Evolutionary conservation across 1,284 basidiomycete species (phyloP), one percentile per base, ranked within the genome.

Genomic region (Ceratorhiza oryzae-sativae): DNA sequence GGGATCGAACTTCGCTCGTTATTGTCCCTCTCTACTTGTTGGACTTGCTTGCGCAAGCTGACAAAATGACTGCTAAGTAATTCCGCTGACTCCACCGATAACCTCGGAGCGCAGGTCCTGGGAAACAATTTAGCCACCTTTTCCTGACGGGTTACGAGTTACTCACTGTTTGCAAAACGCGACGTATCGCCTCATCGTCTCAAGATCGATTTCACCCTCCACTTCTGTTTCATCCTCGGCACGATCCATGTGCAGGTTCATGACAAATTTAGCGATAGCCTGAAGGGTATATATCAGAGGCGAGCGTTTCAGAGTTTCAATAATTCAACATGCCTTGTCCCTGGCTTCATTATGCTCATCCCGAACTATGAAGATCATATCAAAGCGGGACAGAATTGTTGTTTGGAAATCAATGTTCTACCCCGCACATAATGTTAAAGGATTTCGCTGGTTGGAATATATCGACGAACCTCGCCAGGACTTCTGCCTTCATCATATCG

Each of bases 361-460:
- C 80, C 94, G 96, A 76, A 99, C 93, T 77, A 99, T 97, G 83
- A 99, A 99, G 78, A 99, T 99, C 97, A 99, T 98, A 79, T 99
- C 97, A 81, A 99, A 99, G 74, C 97, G 91, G 67, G 95, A 98
- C 81, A 99, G 81, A 78, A 99, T 98, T 0, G 97, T 99, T 1
- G 97, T 98, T 82, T 98, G 96, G 80, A 98, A 98, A 80, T 98
- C 96, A 73, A 98, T 98, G 79, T 98, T 98, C 92, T 95, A 75
- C 12, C 53, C 18, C 62, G 36, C 13, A 23, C 51, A 3, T 15
- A 23, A n/a, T 13, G 27, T 68, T 20, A 68, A 30, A 45, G 8
- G n/a, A 9, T 12, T 30, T 30, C 4, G 27, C 34, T 42, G 30
- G n/a, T n/a, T 23, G 18, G 32, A 3, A 23, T 23, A 25, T 12